Evolutionary conservation across 169 alveolate genomes (phyloP), one percentile per base, ranked within the genome.

Genomic region (Theileria orientalis): DNA sequence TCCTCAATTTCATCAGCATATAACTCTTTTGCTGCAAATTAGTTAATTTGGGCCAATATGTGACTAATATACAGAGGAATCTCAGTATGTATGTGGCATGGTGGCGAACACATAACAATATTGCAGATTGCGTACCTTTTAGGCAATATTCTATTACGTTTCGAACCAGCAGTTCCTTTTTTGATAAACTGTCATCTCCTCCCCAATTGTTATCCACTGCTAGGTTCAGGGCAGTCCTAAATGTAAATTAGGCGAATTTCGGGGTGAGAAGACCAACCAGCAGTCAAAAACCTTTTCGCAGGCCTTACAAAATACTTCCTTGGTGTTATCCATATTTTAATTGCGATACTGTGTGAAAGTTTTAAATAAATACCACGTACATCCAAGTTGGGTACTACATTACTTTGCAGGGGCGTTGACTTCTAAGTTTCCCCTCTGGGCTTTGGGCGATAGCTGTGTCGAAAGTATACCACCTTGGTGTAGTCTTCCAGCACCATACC

Each of bases 171-270:
- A 61, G 68, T 14, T 68, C 80, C 33, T 57, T 14, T 52, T 82
- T 82, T 16, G 35, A 54, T 14, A 2, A 27, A 19, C 82, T 49
- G 8, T 40, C 33, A 21, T 63, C 75, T 1, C 89, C 89, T 16
- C 89, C 89, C 89, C 89, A 82, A 46, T 63, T 63, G 19, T 72
- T 73, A 0, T 82, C 89, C 8, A 82, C 85, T 32, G 89, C 89
- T 3, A 82, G 69, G 60, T 82, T 82, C 35, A 82, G 70, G 19
- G 89, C 89, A n/a, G 89, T 82, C 89, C 89, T 82, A 44, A 0
- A 25, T n/a, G 51, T 19, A 3, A 9, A 27, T 74, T 60, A 29
- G 56, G 29, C 14, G 23, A 1, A 25, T 16, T 23, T 9, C 5
- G 33, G 41, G 30, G 11, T 14, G 27, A 14, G 0, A 2, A 13